Evolutionary conservation across 176 grass and related monocot genomes (phyloP).

Genomic region (Zizania latifolia): DNA sequence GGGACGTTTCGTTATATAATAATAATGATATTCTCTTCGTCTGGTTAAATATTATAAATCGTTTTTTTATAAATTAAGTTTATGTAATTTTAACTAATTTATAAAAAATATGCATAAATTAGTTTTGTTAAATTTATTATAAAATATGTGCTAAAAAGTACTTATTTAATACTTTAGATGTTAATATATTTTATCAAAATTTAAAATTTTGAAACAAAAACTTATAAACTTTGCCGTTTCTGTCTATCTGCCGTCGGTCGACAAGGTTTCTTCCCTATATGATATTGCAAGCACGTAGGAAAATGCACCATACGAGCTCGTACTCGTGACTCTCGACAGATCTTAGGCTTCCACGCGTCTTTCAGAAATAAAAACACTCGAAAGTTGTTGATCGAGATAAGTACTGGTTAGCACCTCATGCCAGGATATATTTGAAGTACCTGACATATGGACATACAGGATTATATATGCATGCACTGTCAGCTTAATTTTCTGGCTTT

Average conservation of each 20-base stretch:
- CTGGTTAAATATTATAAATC: too few species aligned
- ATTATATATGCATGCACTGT: background rate
- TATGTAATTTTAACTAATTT: too few species aligned
- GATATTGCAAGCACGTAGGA: background rate
- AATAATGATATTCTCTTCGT: too few species aligned
- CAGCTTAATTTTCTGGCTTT: background rate
- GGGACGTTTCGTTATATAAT: background rate
- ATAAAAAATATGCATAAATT: too few species aligned
- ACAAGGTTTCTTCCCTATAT: background rate
- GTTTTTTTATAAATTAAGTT: too few species aligned
- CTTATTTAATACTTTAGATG: too few species aligned
- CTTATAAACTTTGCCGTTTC: too few species aligned
- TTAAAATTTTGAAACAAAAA: too few species aligned
- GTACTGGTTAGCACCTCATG: background rate
- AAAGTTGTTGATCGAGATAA: background rate
- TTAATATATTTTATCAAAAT: too few species aligned
- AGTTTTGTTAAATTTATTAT: too few species aligned
- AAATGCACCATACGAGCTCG: background rate
- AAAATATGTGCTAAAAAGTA: too few species aligned
- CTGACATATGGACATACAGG: background rate
- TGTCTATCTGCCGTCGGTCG: too few species aligned
- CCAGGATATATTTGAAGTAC: background rate
- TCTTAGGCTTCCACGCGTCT: background rate
- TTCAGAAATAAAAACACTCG: background rate
- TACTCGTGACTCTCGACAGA: background rate